Conservation (phyloP, 345 rosid species). For the Gossypium australe region DNA sequence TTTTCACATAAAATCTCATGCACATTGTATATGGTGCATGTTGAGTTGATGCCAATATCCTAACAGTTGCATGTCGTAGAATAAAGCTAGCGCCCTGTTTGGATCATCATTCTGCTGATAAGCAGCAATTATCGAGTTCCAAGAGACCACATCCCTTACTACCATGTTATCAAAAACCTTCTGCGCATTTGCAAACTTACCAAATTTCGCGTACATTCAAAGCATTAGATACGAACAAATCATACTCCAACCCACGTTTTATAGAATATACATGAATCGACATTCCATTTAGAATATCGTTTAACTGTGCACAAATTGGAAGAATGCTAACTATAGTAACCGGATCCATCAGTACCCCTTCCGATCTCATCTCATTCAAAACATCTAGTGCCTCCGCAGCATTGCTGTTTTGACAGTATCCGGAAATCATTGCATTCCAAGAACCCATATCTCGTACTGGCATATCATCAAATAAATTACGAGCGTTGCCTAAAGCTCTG, state of each 20-base stretch:
- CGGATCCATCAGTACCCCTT: slow-evolving; percentile 44
- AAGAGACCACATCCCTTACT: slow-evolving; percentile 42
- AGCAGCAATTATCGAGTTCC: slow-evolving; percentile 61
- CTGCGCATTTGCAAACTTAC: slow-evolving; percentile 24
- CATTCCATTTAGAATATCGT: slow-evolving; percentile 33
- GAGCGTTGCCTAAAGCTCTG: slow-evolving; percentile 28
- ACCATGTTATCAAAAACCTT: slow-evolving; percentile 41
- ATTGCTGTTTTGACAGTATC: slow-evolving; percentile 50
- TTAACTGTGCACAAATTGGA: slow-evolving; percentile 44
- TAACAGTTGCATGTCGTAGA: slow-evolving; percentile 36
- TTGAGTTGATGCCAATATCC: too few species aligned
- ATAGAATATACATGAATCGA: slow-evolving; percentile 39
- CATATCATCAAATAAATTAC: slow-evolving; percentile 42
- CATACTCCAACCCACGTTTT: slow-evolving; percentile 41
- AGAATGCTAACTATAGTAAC: slow-evolving; percentile 46
- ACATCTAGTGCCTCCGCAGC: slow-evolving; percentile 37
- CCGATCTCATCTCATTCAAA: slow-evolving; percentile 32
- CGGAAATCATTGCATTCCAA: slow-evolving; percentile 67
- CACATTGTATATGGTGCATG: too few species aligned
- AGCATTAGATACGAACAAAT: slow-evolving; percentile 43
- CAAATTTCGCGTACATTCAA: slow-evolving; percentile 48
- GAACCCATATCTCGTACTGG: slow-evolving; percentile 44
- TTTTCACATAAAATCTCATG: too few species aligned
- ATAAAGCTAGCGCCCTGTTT: slow-evolving; percentile 25
- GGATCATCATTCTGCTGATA: slow-evolving; percentile 48